Evolutionary conservation across 768 basidiomycete genomes (phyloP).

Genomic region (Leccinum imitatum): DNA sequence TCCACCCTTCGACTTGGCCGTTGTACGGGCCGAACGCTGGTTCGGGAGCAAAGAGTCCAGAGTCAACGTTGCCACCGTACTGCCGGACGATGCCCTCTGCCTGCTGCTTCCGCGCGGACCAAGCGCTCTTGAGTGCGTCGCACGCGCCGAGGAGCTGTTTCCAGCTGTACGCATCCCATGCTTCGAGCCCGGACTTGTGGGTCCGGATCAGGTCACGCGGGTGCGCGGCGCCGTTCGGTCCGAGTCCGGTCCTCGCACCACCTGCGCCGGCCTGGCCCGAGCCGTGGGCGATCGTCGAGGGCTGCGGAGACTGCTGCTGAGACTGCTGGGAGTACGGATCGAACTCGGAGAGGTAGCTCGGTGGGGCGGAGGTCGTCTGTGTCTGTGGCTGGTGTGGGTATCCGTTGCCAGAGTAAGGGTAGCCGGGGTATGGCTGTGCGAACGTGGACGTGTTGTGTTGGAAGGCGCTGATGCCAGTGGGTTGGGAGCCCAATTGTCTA

Average conservation of each 20-base stretch:
- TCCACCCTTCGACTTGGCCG: slow-evolving; percentile 54
- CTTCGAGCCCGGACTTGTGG: slow-evolving; percentile 67
- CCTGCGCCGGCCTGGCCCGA: neutral
- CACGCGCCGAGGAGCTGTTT: slow-evolving; percentile 64
- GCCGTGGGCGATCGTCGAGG: neutral
- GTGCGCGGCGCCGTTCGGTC: slow-evolving; percentile 40
- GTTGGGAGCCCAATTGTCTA: slow-evolving; percentile 33
- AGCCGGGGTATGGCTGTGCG: slow-evolving; percentile 47
- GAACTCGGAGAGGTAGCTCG: slow-evolving; percentile 38
- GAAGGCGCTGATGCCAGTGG: slow-evolving; percentile 33
- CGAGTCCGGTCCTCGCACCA: neutral
- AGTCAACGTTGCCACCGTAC: slow-evolving; percentile 40
- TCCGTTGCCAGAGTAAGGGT: slow-evolving; percentile 31
- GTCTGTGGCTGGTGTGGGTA: slow-evolving; percentile 18
- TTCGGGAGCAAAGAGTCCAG: slow-evolving; percentile 24
- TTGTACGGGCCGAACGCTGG: slow-evolving; percentile 43
- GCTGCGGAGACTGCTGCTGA: neutral
- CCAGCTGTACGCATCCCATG: slow-evolving; percentile 72
- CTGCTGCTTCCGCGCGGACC: slow-evolving; percentile 61
- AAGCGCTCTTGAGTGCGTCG: slow-evolving; percentile 63
- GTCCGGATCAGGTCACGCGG: slow-evolving; percentile 66
- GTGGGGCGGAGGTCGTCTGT: slow-evolving; percentile 14
- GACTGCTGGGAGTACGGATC: slow-evolving; percentile 37
- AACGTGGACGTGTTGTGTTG: slow-evolving; percentile 53
- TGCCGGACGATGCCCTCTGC: slow-evolving; percentile 46